Conservation (phyloP, 495 filamentous ascomycete genomes). For the Penicillium steckii region DNA sequence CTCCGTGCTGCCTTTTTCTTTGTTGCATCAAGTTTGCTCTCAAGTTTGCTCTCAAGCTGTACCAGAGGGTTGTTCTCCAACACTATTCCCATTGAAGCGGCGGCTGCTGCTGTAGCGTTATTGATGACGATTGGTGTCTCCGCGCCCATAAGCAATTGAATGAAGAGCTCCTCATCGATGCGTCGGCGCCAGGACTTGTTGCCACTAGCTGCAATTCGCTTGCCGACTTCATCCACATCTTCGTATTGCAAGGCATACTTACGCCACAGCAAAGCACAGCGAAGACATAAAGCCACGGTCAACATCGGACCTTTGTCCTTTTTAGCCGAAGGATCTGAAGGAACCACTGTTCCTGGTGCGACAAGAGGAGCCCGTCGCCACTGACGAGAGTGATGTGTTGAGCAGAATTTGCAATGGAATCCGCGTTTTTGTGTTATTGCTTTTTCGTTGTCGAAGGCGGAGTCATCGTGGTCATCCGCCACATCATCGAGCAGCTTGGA, state of each 20-base stretch:
- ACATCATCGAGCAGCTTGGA: slow-evolving; percentile 83
- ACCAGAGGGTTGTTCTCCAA: slow-evolving; percentile 40
- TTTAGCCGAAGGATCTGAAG: slow-evolving; percentile 64
- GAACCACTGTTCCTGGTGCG: slow-evolving; percentile 65
- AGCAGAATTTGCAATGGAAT: slow-evolving; percentile 96
- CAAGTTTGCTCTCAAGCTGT: slow-evolving; percentile 40
- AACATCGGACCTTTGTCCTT: slow-evolving; percentile 75
- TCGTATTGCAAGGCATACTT: slow-evolving; percentile 96
- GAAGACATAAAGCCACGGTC: slow-evolving; percentile 80
- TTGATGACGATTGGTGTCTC: slow-evolving; percentile 49
- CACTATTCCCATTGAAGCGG: slow-evolving; percentile 43
- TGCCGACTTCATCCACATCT: slow-evolving; percentile 87
- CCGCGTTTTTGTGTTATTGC: slow-evolving; percentile 71
- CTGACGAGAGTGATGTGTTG: slow-evolving; percentile 72
- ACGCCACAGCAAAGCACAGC: slow-evolving; percentile 89
- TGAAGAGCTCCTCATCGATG: slow-evolving; percentile 87
- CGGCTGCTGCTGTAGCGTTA: slow-evolving; percentile 43
- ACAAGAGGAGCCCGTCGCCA: slow-evolving; percentile 88
- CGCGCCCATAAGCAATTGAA: slow-evolving; percentile 65
- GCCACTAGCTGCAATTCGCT: slow-evolving; percentile 79
- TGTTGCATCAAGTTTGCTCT: slow-evolving; percentile 34
- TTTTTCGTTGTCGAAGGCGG: slow-evolving; percentile 91
- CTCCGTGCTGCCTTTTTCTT: slow-evolving; percentile 61
- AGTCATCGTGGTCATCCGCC: slow-evolving; percentile 91
- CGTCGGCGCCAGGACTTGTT: slow-evolving; percentile 84